A percentile compares a stretch with the other conserved stretches of the same genome.
Evolutionary conservation across 73 alveolate genomes (phyloP).

Genomic region (Chromera velia): DNA sequence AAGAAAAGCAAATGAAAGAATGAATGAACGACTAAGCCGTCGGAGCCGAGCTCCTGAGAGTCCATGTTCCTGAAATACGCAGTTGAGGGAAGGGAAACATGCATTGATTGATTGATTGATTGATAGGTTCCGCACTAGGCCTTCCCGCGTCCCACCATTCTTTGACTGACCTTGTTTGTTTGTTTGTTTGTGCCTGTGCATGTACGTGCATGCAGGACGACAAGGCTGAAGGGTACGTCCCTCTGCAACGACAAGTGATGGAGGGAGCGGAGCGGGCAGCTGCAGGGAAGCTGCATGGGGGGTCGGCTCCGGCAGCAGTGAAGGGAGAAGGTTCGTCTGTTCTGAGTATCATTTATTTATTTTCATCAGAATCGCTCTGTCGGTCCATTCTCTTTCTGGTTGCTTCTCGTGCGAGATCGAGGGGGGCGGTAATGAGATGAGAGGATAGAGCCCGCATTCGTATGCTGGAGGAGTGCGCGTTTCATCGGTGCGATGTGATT

Average conservation of each 20-base stretch:
- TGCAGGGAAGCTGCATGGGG: not conserved
- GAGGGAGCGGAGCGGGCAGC: conserved; percentile 23
- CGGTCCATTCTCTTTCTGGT: not conserved
- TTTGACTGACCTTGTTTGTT: not conserved
- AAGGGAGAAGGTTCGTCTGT: too few species aligned
- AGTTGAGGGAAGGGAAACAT: not conserved
- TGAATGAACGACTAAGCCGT: too few species aligned
- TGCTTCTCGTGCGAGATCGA: not conserved
- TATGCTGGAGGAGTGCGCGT: too few species aligned
- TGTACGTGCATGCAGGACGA: not conserved
- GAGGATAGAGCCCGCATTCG: too few species aligned
- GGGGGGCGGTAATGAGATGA: not conserved
- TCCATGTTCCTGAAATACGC: not conserved
- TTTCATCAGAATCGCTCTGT: not conserved
- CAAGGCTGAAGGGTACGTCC: conserved; percentile 23
- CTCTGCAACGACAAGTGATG: conserved; percentile 20
- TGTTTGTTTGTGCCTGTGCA: not conserved
- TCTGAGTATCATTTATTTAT: not conserved
- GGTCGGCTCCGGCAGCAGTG: not conserved
- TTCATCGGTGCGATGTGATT: too few species aligned
- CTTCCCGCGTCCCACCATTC: not conserved
- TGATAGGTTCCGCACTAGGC: not conserved
- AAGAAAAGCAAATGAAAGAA: too few species aligned
- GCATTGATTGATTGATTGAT: not conserved
- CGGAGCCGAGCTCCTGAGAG: too few species aligned